A percentile compares a stretch with the other conserved stretches of the same genome.
These are phyloP conservation scores for Suhomyces kilbournensis DNA, from an alignment of 805 yeast species.

Conservation along the genomic window DNA sequence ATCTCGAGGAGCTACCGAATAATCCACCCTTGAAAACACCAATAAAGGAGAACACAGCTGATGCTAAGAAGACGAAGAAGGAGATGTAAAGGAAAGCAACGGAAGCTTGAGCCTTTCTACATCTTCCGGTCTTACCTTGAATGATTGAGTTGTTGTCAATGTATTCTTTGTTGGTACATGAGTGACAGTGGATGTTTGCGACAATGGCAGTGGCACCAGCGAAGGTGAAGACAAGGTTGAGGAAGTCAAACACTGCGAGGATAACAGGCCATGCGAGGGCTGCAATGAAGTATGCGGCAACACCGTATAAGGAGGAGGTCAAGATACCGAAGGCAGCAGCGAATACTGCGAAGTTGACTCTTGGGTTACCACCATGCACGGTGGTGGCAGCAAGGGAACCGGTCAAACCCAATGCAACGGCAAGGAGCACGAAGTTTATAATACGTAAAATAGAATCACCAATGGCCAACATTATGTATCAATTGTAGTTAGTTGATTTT, in stretches of 20 bases:
- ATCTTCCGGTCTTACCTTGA: constrained; percentile 78
- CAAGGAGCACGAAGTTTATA: constrained; percentile 70
- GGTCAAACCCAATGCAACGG: constrained; percentile 79
- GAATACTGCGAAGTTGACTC: constrained; percentile 86
- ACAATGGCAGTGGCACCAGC: constrained; percentile 95
- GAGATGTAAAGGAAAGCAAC: constrained; percentile 83
- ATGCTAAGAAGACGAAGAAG: constrained; percentile 68
- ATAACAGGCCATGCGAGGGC: constrained; percentile 86
- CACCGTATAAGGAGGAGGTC: constrained; percentile 76
- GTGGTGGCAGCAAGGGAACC: constrained; percentile 80
- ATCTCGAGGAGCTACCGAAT: constrained; percentile 32
- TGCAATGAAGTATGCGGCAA: constrained; percentile 70
- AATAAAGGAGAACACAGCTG: constrained; percentile 58
- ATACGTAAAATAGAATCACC: constrained; percentile 76
- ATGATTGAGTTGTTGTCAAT: constrained; percentile 62
- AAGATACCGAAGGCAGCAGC: constrained; percentile 83
- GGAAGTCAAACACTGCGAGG: constrained; percentile 72
- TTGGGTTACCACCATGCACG: constrained; percentile 53
- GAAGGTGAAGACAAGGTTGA: constrained; percentile 88
- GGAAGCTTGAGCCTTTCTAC: constrained; percentile 91
- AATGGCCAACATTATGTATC: constrained; percentile 53
- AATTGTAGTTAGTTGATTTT: neutral
- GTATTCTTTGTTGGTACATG: constrained; percentile 71
- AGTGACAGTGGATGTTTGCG: constrained; percentile 81
- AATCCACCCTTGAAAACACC: constrained; percentile 53